Base-by-base conservation (phyloP, 2,329 filamentous ascomycete species). In the Paraconiothyrium brasiliense region DNA sequence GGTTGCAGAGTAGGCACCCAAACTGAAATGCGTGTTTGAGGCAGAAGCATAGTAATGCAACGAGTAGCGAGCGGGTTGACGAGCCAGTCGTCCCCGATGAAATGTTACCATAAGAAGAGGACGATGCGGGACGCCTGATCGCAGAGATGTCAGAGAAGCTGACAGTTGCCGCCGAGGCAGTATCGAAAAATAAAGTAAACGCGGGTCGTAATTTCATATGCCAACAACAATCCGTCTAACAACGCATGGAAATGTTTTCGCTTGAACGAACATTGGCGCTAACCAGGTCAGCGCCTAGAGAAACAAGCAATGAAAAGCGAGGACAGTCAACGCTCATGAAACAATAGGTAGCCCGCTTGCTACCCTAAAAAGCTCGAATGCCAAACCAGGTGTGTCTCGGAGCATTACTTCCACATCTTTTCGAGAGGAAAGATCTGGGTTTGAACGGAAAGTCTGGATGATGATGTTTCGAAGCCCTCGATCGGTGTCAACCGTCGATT, bases 291-390 rank as follows among this genome's bases (percentile, higher is more conserved):
- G 54, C 32, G 13, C 20, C 30, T n/a, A 46, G 43, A 22, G 13
- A 44, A 30, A 30, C 24, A 35, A 34, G 46, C 20, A 27, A 30
- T 16, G 16, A 20, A 30, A 44, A 44, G 3, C 13, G 10, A 22
- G 16, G 34, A 13, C 27, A 30, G 27, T 30, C 27, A 30, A 30
- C 27, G 27, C 27, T 30, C 27, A 30, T 16, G 14, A 41, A 16
- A 13, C 3, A n/a, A n/a, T n/a, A 41, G 39, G 16, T 3, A 44
- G 13, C 6, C 7, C 9, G 57, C 22, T 30, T 24, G 81, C 82
- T 61, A 84, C 76, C 61, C 82, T 80, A 72, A 79, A 84, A 8
- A 84, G 76, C 65, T 84, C 83, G 62, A 81, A 80, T 11, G 82
- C 81, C 41, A 84, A 72, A n/a, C 74, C 75, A 2, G 82, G 82